Base-by-base conservation (phyloP, 306 rosid species). In the Datisca glomerata region DNA sequence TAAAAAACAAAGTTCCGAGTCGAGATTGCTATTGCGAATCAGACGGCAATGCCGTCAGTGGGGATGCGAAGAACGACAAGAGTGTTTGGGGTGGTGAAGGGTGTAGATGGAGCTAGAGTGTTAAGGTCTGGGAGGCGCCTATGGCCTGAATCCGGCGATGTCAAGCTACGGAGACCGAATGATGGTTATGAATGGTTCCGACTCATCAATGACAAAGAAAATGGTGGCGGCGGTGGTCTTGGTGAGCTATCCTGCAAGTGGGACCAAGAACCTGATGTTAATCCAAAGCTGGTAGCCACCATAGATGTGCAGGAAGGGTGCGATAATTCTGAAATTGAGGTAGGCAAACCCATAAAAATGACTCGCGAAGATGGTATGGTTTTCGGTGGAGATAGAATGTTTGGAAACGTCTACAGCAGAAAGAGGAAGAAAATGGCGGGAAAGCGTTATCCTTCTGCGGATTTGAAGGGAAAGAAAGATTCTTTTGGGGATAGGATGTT, bases 111-210 rank as follows among this genome's bases (percentile, higher is more conserved):
- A 0, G 85, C 80, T 16, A 51, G 82, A 7, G 85, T 80, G 10
- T 35, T 85, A 41, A 59, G 89, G 40, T 85, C 89, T 0, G 96
- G 96, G 10, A 53, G 82, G 38, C 75, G 81, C 5, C 48, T 80
- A 2, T 76, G 74, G 71, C 70, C 87, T n/a, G 85, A 80, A 0
- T 61, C 81, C 1, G 66, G 53, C 3, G 82, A 72, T 13, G 49
- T 22, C 2, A 81, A 81, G 78, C 23, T 49, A 7, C 55, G 60
- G 56, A 61, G 72, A 35, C 31, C 38, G 4, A 32, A 39, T 27
- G 74, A 63, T 4, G 76, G 44, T 0, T 75, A 61, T 3, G 86
- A 78, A 15, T 73, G 79, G 77, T 5, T 22, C 20, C 71, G 54
- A 23, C 23, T 69, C 8, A 56, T 43, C 1, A 46, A 63, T 1